Conservation (phyloP, 129 eudicot species). For the Kitagawia praeruptora region DNA sequence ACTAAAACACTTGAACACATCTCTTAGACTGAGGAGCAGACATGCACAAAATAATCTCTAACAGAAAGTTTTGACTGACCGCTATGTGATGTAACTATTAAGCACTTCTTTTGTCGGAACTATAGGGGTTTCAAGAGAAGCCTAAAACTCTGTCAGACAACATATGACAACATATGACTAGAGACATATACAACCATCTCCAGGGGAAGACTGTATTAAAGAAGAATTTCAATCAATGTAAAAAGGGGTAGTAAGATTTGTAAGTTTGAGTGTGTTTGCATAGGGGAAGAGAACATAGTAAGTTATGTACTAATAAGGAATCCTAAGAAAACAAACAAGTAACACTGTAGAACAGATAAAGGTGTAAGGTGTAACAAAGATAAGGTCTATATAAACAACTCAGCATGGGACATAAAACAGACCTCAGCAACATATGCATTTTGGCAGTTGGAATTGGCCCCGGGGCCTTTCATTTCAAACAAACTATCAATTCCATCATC, state of each 20-base stretch:
- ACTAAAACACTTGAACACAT: neutral
- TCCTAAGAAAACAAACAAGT: neutral
- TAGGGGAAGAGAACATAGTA: neutral
- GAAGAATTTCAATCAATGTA: neutral
- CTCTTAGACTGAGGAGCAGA: neutral
- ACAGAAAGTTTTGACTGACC: neutral
- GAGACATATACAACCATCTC: neutral
- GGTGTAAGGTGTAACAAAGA: neutral
- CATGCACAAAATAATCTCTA: neutral
- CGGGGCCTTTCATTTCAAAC: constrained; percentile 40
- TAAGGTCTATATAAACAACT: neutral
- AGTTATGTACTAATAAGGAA: neutral
- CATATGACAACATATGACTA: neutral
- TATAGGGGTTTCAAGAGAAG: neutral
- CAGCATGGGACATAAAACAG: constrained; percentile 10
- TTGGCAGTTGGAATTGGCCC: constrained; percentile 35
- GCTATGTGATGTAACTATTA: neutral
- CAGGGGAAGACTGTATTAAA: neutral
- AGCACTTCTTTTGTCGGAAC: neutral
- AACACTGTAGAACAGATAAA: neutral
- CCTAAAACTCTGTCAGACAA: neutral
- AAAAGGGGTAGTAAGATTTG: neutral
- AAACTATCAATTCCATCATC: constrained; percentile 66
- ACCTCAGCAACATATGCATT: constrained; percentile 49
- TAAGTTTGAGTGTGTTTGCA: neutral